Conservation (phyloP, 805 yeast species). For the Barnettozyma sucrosica region DNA sequence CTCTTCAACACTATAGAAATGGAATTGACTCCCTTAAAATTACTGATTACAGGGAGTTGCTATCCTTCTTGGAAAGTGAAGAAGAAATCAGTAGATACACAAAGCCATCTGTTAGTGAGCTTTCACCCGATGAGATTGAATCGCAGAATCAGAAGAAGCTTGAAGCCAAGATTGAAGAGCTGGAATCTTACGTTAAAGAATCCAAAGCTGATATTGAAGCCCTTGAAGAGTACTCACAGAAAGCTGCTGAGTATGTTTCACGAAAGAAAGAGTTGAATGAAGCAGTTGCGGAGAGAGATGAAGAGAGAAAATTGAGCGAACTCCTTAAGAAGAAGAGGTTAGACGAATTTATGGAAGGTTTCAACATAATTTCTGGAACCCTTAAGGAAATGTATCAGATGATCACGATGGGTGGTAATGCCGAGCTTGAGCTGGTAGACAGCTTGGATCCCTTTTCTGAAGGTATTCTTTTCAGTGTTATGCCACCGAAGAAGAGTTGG, state of each 20-base stretch:
- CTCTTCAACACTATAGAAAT: slow-evolving; percentile 28
- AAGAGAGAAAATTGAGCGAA: slow-evolving; percentile 53
- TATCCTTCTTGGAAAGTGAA: slow-evolving; percentile 23
- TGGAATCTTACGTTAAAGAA: slow-evolving; percentile 51
- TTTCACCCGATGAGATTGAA: slow-evolving; percentile 46
- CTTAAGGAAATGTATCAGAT: slow-evolving; percentile 95
- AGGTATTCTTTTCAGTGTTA: slow-evolving; percentile 92
- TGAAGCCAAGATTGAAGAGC: slow-evolving; percentile 43
- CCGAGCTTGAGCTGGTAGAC: slow-evolving; percentile 92
- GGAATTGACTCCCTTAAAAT: slow-evolving; percentile 40
- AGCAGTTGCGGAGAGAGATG: slow-evolving; percentile 64
- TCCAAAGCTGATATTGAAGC: slow-evolving; percentile 67
- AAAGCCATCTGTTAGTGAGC: slow-evolving; percentile 31
- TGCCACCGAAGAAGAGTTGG: slow-evolving; percentile 99
- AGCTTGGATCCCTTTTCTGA: slow-evolving; percentile 97
- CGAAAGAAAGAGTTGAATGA: slow-evolving; percentile 62
- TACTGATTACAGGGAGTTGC: slow-evolving; percentile 43
- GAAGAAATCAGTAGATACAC: slow-evolving; percentile 26
- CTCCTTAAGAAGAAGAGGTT: slow-evolving; percentile 66
- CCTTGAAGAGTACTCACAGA: slow-evolving; percentile 66
- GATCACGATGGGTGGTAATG: slow-evolving; percentile 99
- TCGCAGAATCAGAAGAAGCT: slow-evolving; percentile 42
- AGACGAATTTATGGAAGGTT: slow-evolving; percentile 92
- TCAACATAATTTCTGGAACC: slow-evolving; percentile 76
- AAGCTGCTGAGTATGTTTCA: slow-evolving; percentile 56